phyloP scores from a whole-genome alignment of 805 yeast species.

The Pichia paraexigua region DNA sequence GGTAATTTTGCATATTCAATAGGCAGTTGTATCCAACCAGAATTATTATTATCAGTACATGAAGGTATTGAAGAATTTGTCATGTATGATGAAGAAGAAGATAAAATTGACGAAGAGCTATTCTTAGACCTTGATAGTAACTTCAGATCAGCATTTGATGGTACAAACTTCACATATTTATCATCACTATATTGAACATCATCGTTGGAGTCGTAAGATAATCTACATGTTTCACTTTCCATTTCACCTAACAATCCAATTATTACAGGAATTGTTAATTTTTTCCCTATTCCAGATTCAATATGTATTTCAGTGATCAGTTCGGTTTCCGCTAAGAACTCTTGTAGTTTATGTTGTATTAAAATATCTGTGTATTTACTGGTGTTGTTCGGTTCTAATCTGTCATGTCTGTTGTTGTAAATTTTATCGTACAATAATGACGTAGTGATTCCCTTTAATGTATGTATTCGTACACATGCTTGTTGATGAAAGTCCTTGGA shows the following conservation, averaged over 20 bases:
- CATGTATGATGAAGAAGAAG: not conserved
- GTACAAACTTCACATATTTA: not conserved
- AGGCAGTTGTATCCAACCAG: conserved; percentile 64
- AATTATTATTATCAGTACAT: not conserved
- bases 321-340: conserved; percentile 4
- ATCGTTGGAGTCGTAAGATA: not conserved
- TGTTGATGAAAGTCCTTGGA: conserved; percentile 48
- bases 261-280: conserved; percentile 37
- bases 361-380: conserved; percentile 4
- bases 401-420: not conserved
- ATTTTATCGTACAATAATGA: conserved; percentile 2
- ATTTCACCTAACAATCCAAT: conserved; percentile 6
- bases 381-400: not conserved
- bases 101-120: not conserved
- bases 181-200: not conserved
- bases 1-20: conserved; percentile 66
- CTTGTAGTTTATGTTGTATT: conserved; percentile 15
- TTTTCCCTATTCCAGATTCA: conserved; percentile 33
- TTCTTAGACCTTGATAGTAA: not conserved
- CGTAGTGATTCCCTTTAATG: conserved; percentile 12
- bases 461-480: conserved; percentile 37
- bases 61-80: not conserved
- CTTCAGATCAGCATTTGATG: not conserved
- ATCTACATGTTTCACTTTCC: not conserved
- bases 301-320: conserved; percentile 6